Conservation (phyloP, 176 grass and related monocot species). For the Carex parvula region DNA sequence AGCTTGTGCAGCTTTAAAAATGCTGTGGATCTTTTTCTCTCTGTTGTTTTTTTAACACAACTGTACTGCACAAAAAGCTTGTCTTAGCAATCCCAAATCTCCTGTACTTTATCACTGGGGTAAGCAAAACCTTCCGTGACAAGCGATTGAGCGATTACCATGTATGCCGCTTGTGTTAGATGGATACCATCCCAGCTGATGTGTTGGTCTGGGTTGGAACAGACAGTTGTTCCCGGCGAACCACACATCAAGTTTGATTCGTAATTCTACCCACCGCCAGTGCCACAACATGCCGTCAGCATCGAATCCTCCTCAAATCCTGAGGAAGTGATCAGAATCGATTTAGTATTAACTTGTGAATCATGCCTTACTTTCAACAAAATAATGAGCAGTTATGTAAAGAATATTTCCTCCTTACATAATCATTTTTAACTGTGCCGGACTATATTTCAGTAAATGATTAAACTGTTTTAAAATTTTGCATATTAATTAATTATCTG, state of each 20-base stretch:
- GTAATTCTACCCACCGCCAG: conserved; percentile 56
- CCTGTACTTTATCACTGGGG: conserved; percentile 45
- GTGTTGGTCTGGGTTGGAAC: conserved; percentile 38
- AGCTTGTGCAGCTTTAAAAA: not conserved
- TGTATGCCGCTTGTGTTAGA: conserved; percentile 78
- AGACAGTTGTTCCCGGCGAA: conserved; percentile 24
- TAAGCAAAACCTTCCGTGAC: conserved; percentile 67
- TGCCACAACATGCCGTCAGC: conserved; percentile 60
- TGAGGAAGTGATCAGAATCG: not conserved
- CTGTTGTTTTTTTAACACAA: not conserved
- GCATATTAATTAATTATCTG: not conserved
- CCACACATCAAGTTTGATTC: conserved; percentile 62
- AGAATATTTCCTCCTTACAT: not conserved
- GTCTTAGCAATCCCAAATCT: conserved; percentile 61
- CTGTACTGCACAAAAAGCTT: not conserved
- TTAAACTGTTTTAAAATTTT: not conserved
- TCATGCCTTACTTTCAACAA: not conserved
- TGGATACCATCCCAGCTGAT: conserved; percentile 94
- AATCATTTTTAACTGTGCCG: not conserved
- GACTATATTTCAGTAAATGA: not conserved
- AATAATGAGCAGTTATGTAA: not conserved
- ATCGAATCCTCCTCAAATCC: conserved; percentile 58
- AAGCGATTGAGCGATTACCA: conserved; percentile 55
- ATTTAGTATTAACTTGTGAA: not conserved
- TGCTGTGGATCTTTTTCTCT: not conserved